A percentile compares a stretch with the other conserved stretches of the same genome.
Evolutionary conservation across 2,329 filamentous ascomycete species (phyloP).

Genomic region (Diaporthe sp.): DNA sequence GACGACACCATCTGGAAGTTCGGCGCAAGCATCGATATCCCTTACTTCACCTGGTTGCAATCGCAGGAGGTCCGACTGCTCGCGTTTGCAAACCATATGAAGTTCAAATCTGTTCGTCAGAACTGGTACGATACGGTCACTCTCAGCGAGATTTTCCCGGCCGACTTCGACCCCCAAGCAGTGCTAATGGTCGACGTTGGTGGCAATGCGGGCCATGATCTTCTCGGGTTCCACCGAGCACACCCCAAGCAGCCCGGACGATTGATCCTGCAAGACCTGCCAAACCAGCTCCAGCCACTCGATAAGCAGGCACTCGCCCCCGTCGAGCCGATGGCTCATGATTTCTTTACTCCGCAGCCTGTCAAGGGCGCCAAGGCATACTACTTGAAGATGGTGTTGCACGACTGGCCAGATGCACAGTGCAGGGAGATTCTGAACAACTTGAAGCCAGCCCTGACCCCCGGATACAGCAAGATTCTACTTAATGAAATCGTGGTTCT

Average conservation of each 20-base stretch:
- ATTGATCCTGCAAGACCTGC: slow-evolving; percentile 46
- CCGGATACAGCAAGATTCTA: slow-evolving; percentile 49
- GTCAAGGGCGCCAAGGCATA: slow-evolving; percentile 53
- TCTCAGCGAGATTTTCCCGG: slow-evolving; percentile 3
- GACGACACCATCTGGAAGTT: slow-evolving; percentile 8
- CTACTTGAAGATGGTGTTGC: slow-evolving; percentile 53
- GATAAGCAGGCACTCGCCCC: slow-evolving; percentile 40
- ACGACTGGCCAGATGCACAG: slow-evolving; percentile 54
- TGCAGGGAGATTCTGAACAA: slow-evolving; percentile 50
- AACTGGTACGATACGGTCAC: slow-evolving; percentile 7
- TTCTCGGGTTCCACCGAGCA: slow-evolving; percentile 35
- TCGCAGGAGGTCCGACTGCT: slow-evolving; percentile 1
- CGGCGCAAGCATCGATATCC: not conserved
- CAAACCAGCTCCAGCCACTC: slow-evolving; percentile 34
- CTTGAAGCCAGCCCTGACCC: slow-evolving; percentile 49
- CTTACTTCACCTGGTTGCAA: slow-evolving; percentile 10
- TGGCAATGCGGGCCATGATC: slow-evolving; percentile 42
- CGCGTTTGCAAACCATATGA: slow-evolving; percentile 20
- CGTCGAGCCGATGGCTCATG: slow-evolving; percentile 50
- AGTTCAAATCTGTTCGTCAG: slow-evolving; percentile 10
- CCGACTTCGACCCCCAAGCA: not conserved
- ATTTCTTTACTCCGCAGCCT: slow-evolving; percentile 51
- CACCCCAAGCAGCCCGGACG: slow-evolving; percentile 35
- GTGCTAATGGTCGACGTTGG: slow-evolving; percentile 43
- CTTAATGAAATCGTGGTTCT: slow-evolving; percentile 53